These are phyloP conservation scores for Phytophthora fragariae DNA, from an alignment of 352 stramenopile genomes.

Conservation along the genomic window DNA sequence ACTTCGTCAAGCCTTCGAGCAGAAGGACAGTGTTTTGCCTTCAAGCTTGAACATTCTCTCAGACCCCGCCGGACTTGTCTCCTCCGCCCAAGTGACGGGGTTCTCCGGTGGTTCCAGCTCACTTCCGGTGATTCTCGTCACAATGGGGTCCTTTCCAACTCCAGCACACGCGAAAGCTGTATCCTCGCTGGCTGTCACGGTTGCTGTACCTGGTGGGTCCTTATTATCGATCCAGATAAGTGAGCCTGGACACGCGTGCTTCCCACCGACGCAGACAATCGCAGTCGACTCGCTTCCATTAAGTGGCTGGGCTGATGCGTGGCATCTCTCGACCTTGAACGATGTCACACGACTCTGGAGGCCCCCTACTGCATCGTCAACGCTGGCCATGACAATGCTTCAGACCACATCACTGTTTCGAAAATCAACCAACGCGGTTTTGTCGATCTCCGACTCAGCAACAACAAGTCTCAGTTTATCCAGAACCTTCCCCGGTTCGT, in stretches of 20 bases:
- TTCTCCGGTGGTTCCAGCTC: constrained; percentile 36
- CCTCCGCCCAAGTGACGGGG: constrained; percentile 28
- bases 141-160: constrained; percentile 30
- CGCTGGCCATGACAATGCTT: constrained; percentile 23
- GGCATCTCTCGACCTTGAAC: constrained; percentile 45
- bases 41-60: constrained; percentile 29
- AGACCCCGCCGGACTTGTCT: constrained; percentile 33
- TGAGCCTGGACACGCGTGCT: constrained; percentile 51
- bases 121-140: constrained; percentile 43
- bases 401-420: constrained; percentile 52
- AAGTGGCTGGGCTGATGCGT: constrained; percentile 62
- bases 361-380: constrained; percentile 6
- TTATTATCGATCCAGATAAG: constrained; percentile 37
- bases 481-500: constrained; percentile 42
- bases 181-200: constrained; percentile 16
- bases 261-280: constrained; percentile 10
- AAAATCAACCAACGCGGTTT: constrained; percentile 41
- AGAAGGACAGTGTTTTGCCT: constrained; percentile 38
- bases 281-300: constrained; percentile 41
- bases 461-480: constrained; percentile 29
- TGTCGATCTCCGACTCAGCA: constrained; percentile 36
- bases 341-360: constrained; percentile 46
- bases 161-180: constrained; percentile 11
- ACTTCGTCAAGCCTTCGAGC: constrained; percentile 39
- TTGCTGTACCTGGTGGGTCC: constrained; percentile 41